Percentiles rank a stretch among this genome's conserved stretches.
phyloP scores from a whole-genome alignment of 1,284 basidiomycete genomes.

The Leccinum pachyderme region DNA sequence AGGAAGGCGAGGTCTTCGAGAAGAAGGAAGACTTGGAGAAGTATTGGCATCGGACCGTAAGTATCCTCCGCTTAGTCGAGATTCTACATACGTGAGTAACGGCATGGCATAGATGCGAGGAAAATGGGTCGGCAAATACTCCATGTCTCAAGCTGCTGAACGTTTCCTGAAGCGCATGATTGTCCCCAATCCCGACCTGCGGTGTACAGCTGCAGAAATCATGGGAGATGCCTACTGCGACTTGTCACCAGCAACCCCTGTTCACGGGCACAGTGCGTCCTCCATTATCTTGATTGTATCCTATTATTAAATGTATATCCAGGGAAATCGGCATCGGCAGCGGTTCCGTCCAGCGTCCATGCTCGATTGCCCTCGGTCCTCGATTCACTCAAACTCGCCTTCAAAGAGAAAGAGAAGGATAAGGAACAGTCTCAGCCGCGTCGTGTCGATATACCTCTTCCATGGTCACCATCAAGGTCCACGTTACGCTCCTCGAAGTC shows the following conservation, averaged over 20 bases:
- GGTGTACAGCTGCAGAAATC: constrained; percentile 64
- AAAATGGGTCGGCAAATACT: constrained; percentile 81
- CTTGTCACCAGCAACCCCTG: constrained; percentile 11
- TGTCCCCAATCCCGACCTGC: constrained; percentile 67
- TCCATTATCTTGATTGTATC: neutral
- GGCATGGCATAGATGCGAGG: constrained; percentile 55
- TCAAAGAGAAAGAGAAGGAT: constrained; percentile 28
- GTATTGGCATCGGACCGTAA: constrained; percentile 80
- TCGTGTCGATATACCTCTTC: constrained; percentile 30
- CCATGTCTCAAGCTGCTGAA: constrained; percentile 66
- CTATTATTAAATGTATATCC: neutral
- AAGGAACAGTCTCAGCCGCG: constrained; percentile 22
- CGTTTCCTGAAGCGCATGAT: constrained; percentile 74
- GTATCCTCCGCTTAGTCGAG: constrained; percentile 19
- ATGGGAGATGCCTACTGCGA: constrained; percentile 71
- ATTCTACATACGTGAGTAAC: constrained; percentile 1
- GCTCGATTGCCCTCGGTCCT: constrained; percentile 18
- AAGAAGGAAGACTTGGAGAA: constrained; percentile 79
- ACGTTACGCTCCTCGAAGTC: constrained; percentile 14
- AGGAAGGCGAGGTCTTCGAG: constrained; percentile 76
- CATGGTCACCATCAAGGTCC: constrained; percentile 29
- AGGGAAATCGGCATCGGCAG: constrained; percentile 29
- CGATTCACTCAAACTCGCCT: constrained; percentile 19
- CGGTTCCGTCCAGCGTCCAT: constrained; percentile 6
- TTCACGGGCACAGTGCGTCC: constrained; percentile 26